Evolutionary conservation across 1,139 yeast genomes (phyloP).

Genomic region (Candida frijolesensis): DNA sequence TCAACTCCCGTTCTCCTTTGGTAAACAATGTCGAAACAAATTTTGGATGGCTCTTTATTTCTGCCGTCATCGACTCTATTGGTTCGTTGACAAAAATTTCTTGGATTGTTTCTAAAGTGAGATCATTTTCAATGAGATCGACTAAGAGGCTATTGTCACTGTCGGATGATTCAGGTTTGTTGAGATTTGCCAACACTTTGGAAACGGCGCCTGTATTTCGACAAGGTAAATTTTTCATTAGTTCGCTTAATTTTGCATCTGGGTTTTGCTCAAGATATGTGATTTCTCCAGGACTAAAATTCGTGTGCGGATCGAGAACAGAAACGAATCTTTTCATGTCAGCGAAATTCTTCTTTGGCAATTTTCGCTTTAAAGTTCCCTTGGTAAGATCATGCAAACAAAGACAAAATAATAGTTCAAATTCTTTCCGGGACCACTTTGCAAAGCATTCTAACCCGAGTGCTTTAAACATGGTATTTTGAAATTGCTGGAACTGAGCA

Average conservation of each 20-base stretch:
- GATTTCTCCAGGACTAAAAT: conserved; percentile 1
- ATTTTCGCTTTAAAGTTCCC: conserved; percentile 1
- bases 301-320: not conserved
- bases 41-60: conserved; percentile 10
- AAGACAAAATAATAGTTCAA: not conserved
- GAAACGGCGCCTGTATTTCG: not conserved
- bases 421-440: not conserved
- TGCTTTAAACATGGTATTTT: not conserved
- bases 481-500: not conserved
- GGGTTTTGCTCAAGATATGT: not conserved
- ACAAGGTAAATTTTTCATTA: not conserved
- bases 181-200: not conserved
- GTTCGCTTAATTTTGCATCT: not conserved
- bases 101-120: conserved; percentile 13
- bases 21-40: conserved; percentile 16
- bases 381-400: conserved; percentile 8
- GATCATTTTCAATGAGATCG: conserved; percentile 11
- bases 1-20: conserved; percentile 17
- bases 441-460: not conserved
- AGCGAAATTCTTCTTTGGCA: conserved; percentile 1
- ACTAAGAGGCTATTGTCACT: not conserved
- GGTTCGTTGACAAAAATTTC: conserved; percentile 12
- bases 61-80: conserved; percentile 8
- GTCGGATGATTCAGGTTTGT: not conserved
- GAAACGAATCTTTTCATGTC: conserved; percentile 1